A percentile compares a stretch with the other conserved stretches of the same genome.
Conservation (phyloP, 78 protist species). For the Abeoforma whisleri region DNA sequence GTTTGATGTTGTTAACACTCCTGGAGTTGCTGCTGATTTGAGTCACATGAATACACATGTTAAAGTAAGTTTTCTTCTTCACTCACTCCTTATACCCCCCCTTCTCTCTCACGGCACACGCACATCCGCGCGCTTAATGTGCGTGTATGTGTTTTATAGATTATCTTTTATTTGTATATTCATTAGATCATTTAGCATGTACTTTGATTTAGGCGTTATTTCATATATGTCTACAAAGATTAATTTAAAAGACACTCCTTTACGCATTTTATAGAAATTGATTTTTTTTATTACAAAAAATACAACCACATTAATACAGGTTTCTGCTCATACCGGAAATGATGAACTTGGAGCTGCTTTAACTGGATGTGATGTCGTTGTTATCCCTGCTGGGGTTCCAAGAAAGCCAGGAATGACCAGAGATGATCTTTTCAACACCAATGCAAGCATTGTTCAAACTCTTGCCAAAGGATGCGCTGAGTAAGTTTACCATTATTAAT, state of each 20-base stretch:
- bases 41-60: conserved; percentile 57
- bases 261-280: no score
- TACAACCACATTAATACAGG: conserved; percentile 13
- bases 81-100: no score
- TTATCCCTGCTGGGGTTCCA: conserved; percentile 79
- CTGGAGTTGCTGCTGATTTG: conserved; percentile 78
- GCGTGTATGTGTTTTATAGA: no score
- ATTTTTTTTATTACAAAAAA: no score
- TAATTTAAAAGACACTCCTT: not conserved
- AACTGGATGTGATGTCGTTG: conserved; percentile 57
- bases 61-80: no score
- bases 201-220: no score
- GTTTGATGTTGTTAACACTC: conserved; percentile 60
- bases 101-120: no score
- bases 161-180: no score
- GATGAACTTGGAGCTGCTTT: conserved; percentile 50
- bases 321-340: conserved; percentile 29
- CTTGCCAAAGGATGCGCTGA: conserved; percentile 60
- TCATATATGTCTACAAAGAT: not conserved
- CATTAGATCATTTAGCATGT: no score
- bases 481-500: not conserved
- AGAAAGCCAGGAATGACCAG: conserved; percentile 82
- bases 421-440: conserved; percentile 75
- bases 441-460: conserved; percentile 60
- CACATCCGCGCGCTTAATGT: no score